These are phyloP conservation scores for Torulaspora franciscae DNA, from an alignment of 805 yeast species.

Conservation along the genomic window DNA sequence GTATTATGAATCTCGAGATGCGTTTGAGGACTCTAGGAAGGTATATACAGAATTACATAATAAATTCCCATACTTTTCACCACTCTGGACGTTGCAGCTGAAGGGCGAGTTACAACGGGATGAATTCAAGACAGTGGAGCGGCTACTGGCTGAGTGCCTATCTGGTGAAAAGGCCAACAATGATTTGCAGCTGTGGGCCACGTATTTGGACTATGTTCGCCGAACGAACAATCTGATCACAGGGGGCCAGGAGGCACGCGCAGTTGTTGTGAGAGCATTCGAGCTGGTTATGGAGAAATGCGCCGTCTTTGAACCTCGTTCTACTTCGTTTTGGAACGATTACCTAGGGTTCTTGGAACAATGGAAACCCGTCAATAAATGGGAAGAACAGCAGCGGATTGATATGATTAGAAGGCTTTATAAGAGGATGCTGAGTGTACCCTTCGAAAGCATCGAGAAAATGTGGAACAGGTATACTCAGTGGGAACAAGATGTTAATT, in stretches of 20 bases:
- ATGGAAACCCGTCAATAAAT: slow-evolving; percentile 73
- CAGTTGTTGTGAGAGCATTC: slow-evolving; percentile 71
- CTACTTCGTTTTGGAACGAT: slow-evolving; percentile 73
- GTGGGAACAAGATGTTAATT: slow-evolving; percentile 76
- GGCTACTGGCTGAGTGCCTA: slow-evolving; percentile 59
- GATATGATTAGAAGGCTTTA: slow-evolving; percentile 72
- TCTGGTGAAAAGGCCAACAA: slow-evolving; percentile 39
- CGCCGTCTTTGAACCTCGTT: slow-evolving; percentile 64
- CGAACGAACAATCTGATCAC: slow-evolving; percentile 61
- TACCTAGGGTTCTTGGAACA: slow-evolving; percentile 71
- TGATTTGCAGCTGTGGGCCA: slow-evolving; percentile 66
- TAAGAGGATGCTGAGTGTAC: slow-evolving; percentile 66
- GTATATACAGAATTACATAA: slow-evolving; percentile 56
- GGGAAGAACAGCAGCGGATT: slow-evolving; percentile 80
- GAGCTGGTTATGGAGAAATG: slow-evolving; percentile 75
- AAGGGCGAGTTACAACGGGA: slow-evolving; percentile 58
- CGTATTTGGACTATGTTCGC: slow-evolving; percentile 75
- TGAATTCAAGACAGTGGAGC: slow-evolving; percentile 62
- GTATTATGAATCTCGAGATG: slow-evolving; percentile 46
- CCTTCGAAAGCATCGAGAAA: slow-evolving; percentile 66
- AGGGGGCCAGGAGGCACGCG: slow-evolving; percentile 77
- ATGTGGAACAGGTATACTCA: slow-evolving; percentile 76
- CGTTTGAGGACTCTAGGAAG: slow-evolving; percentile 53
- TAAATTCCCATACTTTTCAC: slow-evolving; percentile 63
- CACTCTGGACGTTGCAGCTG: slow-evolving; percentile 72